These are phyloP conservation scores for Candida adriatica DNA, from an alignment of 805 yeast genomes.

Conservation along the genomic window DNA sequence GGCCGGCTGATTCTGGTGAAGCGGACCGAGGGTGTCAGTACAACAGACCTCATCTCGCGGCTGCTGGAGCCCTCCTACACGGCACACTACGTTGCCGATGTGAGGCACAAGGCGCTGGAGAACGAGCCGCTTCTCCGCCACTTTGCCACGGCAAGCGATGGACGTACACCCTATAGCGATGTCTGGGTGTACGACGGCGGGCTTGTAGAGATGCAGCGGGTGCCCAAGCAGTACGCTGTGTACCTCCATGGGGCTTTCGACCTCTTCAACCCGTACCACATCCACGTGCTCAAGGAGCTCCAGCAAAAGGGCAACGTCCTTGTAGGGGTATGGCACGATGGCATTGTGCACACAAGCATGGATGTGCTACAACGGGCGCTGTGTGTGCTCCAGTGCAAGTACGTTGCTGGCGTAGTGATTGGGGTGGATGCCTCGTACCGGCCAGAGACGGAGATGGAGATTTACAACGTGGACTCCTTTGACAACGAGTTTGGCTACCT, in stretches of 20 bases:
- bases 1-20: slow-evolving; percentile 90
- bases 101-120: slow-evolving; percentile 1
- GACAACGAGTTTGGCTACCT: slow-evolving; percentile 57
- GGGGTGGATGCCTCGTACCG: slow-evolving; percentile 12
- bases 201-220: slow-evolving; percentile 13
- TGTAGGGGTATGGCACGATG: slow-evolving; percentile 69
- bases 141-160: slow-evolving; percentile 63
- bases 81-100: slow-evolving; percentile 13
- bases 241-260: slow-evolving; percentile 87
- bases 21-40: slow-evolving; percentile 88
- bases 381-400: slow-evolving; percentile 82
- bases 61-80: slow-evolving; percentile 41
- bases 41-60: slow-evolving; percentile 90
- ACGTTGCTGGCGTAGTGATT: slow-evolving; percentile 72
- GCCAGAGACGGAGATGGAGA: neutral
- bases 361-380: slow-evolving; percentile 77
- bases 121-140: slow-evolving; percentile 16
- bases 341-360: slow-evolving; percentile 71
- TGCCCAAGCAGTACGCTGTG: slow-evolving; percentile 22
- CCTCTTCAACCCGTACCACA: slow-evolving; percentile 89
- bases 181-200: slow-evolving; percentile 44
- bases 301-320: slow-evolving; percentile 37
- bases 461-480: slow-evolving; percentile 26
- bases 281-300: slow-evolving; percentile 56
- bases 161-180: slow-evolving; percentile 43